phyloP scores from a whole-genome alignment of 2,329 filamentous ascomycete genomes.

The Exophiala xenobiotica region DNA sequence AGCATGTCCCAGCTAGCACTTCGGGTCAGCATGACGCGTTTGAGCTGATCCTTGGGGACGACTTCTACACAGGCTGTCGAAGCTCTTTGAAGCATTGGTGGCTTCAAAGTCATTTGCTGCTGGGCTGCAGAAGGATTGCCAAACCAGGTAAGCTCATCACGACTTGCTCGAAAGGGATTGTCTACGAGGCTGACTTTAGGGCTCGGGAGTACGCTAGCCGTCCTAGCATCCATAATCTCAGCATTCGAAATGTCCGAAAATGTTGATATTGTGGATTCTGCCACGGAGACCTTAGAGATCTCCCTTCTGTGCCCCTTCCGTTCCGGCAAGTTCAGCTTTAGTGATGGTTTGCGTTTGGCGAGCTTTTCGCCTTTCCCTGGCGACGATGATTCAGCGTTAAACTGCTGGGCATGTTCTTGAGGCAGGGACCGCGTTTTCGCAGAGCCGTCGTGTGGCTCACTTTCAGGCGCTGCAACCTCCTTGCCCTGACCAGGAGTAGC shows the following conservation, averaged over 20 bases:
- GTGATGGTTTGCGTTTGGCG: slow-evolving; percentile 21
- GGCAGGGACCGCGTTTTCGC: slow-evolving; percentile 9
- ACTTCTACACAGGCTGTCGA: slow-evolving; percentile 33
- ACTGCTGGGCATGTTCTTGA: not conserved
- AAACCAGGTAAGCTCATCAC: slow-evolving; percentile 23
- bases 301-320: slow-evolving; percentile 27
- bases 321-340: slow-evolving; percentile 20
- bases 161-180: slow-evolving; percentile 23
- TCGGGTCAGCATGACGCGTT: slow-evolving; percentile 23
- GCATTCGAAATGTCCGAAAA: slow-evolving; percentile 31
- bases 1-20: slow-evolving; percentile 28
- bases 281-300: slow-evolving; percentile 30
- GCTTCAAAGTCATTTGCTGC: slow-evolving; percentile 13
- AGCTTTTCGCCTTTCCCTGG: not conserved
- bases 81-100: slow-evolving; percentile 27
- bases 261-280: slow-evolving; percentile 27
- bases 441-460: slow-evolving; percentile 9
- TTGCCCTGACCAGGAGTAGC: slow-evolving; percentile 11
- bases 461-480: slow-evolving; percentile 17
- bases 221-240: slow-evolving; percentile 32
- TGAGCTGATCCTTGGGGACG: slow-evolving; percentile 29
- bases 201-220: slow-evolving; percentile 29
- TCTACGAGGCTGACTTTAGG: slow-evolving; percentile 30
- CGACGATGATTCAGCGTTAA: not conserved
- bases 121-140: slow-evolving; percentile 13